Base-by-base conservation (phyloP, 1,284 basidiomycete species). In the Cryptococcus wingfieldii region DNA sequence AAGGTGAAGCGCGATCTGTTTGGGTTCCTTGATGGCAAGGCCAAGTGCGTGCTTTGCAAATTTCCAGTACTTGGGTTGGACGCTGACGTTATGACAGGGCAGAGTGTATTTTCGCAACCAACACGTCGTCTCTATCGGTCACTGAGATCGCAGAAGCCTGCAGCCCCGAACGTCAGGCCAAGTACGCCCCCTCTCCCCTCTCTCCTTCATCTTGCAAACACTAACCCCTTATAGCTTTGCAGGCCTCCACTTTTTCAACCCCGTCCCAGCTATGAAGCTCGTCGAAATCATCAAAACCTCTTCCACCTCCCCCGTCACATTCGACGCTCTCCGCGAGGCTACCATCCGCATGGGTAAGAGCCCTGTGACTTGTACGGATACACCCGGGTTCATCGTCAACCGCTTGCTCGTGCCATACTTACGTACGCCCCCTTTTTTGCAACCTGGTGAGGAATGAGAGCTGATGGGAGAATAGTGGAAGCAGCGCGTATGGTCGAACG, bases 401-500 rank as follows among this genome's bases (percentile, higher is more conserved):
- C 77, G 81, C 28, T 68, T 83, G 14, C 64, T 79, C 38, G 80
- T 82, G 7, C 81, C 81, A 7, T 82, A 82, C 70, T 75, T 82
- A 71, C 72, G 76, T 76, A 38, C 58, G 76, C 60, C 12, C 23
- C 12, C 23, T 13, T 31, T 44, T 1, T 25, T 13, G n/a, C 31
- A 27, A 19, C 34, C 25, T 25, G 4, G 8, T 16, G 19, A 13
- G 18, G 19, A 23, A 8, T 16, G 0, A 7, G 16, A 6, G 3
- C 34, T n/a, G 19, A 19, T 9, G 18, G 16, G 12, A 38, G 27
- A 14, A 19, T 38, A 77, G 79, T 82, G 59, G 82, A 83, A 68
- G 80, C 81, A 1, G 79, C 83, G 53, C 71, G 81, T 38, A 81
- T 83, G 77, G 75, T 82, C 19, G 82, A 83, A 68, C 77, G 82